phyloP scores from a whole-genome alignment of 129 eudicot species.

The Lonicera japonica region DNA sequence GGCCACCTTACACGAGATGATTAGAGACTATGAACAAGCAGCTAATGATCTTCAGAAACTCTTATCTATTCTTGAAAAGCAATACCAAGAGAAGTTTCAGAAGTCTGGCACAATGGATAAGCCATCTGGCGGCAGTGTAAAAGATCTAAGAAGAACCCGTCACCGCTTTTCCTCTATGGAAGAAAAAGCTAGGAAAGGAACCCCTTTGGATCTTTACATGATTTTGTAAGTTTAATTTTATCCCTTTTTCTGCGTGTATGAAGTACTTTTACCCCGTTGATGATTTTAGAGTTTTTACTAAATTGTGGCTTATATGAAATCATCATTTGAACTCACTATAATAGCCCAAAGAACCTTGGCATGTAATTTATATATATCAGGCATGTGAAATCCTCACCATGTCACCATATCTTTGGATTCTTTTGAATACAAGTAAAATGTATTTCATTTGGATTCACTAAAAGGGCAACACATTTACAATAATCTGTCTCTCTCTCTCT shows the following conservation, averaged over 20 bases:
- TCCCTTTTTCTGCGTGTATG: not conserved
- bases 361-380: not conserved
- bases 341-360: not conserved
- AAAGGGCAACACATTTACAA: too few species aligned
- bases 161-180: constrained; percentile 58
- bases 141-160: constrained; percentile 60
- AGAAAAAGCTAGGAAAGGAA: constrained; percentile 53
- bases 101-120: constrained; percentile 31
- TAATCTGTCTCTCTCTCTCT: too few species aligned
- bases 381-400: not conserved
- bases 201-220: constrained; percentile 58
- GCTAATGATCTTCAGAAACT: constrained; percentile 57
- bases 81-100: constrained; percentile 31
- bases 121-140: constrained; percentile 43
- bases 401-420: not conserved
- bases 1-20: constrained; percentile 86
- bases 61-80: constrained; percentile 51
- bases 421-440: not conserved
- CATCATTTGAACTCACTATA: too few species aligned
- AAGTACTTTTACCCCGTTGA: not conserved
- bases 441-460: too few species aligned
- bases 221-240: constrained; percentile 58
- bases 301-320: not conserved
- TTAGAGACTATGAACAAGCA: constrained; percentile 89
- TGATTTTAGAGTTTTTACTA: not conserved